Evolutionary conservation across 2,329 filamentous ascomycete species (phyloP).

Genomic region (Knufia petricola): DNA sequence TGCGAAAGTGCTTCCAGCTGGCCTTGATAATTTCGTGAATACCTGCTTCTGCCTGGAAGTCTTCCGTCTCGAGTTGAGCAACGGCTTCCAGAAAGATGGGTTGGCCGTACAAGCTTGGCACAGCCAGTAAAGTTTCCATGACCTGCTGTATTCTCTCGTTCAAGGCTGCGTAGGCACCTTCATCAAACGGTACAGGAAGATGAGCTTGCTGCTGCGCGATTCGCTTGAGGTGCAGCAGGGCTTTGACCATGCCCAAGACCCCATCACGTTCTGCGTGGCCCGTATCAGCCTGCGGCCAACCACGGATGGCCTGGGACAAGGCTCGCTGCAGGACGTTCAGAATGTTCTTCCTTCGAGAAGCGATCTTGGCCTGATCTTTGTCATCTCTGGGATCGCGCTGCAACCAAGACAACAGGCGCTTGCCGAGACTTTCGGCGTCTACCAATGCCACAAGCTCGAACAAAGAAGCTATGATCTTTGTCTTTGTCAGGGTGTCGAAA

Average conservation of each 20-base stretch:
- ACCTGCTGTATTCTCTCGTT: background rate
- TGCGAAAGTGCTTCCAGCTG: constrained; percentile 1
- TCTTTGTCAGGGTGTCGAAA: constrained; percentile 78
- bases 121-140: background rate
- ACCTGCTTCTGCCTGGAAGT: background rate
- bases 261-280: background rate
- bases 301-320: background rate
- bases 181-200: background rate
- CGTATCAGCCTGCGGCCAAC: background rate
- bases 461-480: constrained; percentile 26
- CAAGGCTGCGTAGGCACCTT: background rate
- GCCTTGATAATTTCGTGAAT: background rate
- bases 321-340: constrained; percentile 5
- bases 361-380: background rate
- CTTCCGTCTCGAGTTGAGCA: background rate
- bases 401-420: constrained; percentile 11
- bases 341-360: background rate
- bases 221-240: constrained; percentile 50
- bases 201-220: constrained; percentile 40
- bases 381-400: background rate
- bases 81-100: background rate
- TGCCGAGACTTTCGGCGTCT: constrained; percentile 4
- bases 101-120: background rate
- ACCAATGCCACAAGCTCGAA: constrained; percentile 7
- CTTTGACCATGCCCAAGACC: constrained; percentile 41